Evolutionary conservation across 768 basidiomycete genomes (phyloP), one percentile per base, ranked within the genome.

Genomic region (Podaxis rugospora): DNA sequence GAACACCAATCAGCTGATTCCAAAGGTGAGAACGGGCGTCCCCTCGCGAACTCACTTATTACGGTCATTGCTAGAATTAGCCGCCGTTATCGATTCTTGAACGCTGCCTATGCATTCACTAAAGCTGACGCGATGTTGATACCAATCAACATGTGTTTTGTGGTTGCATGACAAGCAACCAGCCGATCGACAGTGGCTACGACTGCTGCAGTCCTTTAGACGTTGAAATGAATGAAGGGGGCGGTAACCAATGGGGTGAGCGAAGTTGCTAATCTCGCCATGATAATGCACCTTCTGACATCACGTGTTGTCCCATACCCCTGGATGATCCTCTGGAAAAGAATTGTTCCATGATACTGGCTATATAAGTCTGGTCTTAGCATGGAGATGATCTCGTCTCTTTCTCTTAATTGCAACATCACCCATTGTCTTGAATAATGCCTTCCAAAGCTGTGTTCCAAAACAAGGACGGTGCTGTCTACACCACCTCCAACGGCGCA

Each of bases 401-500:
- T 59, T 58, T 61, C 55, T 65, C 62, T 55, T 56, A 21, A 11
- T 32, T 32, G 32, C 32, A 32, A 7, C 7, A 32, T 56, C 57
- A 63, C 53, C 56, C 64, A 62, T 67, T 61, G 44, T 46, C 53
- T 39, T 40, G 46, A 42, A 71, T 50, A 61, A 92, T 92, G 90
- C 83, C 90, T 66, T 83, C 89, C 64, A 65, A 81, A 61, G 81
- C 86, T 71, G 83, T 88, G 51, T 75, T 80, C 69, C 72, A 76
- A 37, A 66, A 68, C 44, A 81, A 78, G 64, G 86, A 88, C 74
- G 76, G 78, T 63, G 83, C 86, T 18, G 67, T 81, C 59, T 95
- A 94, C 82, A 95, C 92, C 67, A 91, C 92, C 57, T 93, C 91
- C 55, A 92, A 84, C 67, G 94, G 94, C 67, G 88, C 86, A 6